Evolutionary conservation across 129 eudicot species (phyloP).

Genomic region (Escallonia herrerae): DNA sequence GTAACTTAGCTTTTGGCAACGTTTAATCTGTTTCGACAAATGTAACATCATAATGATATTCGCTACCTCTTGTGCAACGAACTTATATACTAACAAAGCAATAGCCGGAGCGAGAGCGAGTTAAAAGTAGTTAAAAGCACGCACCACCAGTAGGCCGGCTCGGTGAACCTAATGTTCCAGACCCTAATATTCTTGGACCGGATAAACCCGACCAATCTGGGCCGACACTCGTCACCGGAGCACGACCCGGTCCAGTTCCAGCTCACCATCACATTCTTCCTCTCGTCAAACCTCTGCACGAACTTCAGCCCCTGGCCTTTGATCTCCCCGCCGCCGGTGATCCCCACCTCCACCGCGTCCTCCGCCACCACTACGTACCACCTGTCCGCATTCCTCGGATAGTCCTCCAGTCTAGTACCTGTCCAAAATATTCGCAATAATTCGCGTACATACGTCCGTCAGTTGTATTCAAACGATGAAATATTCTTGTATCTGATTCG

Average conservation of each 20-base stretch:
- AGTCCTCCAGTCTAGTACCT: too few species aligned
- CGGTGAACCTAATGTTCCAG: conserved; percentile 43
- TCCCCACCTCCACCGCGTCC: too few species aligned
- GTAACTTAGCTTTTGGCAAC: too few species aligned
- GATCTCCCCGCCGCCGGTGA: neutral
- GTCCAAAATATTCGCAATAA: too few species aligned
- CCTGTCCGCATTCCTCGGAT: too few species aligned
- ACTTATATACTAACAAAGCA: neutral
- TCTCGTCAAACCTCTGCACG: conserved; percentile 70
- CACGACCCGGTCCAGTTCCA: conserved; percentile 90
- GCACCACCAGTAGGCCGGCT: conserved; percentile 97
- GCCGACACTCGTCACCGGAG: conserved; percentile 81
- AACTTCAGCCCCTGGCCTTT: conserved; percentile 85
- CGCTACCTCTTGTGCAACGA: neutral
- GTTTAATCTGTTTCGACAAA: too few species aligned
- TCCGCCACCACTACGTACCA: too few species aligned
- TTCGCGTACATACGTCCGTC: too few species aligned
- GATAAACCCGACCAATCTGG: conserved; percentile 73
- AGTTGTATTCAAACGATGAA: too few species aligned
- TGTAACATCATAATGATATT: too few species aligned
- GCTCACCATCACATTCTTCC: conserved; percentile 99
- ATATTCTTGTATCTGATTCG: too few species aligned
- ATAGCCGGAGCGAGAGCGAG: neutral
- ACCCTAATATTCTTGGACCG: conserved; percentile 47
- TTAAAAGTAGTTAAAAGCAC: conserved; percentile 14